These are phyloP conservation scores for Eucalyptus viminalis DNA, from an alignment of 345 rosid genomes.

Conservation along the genomic window DNA sequence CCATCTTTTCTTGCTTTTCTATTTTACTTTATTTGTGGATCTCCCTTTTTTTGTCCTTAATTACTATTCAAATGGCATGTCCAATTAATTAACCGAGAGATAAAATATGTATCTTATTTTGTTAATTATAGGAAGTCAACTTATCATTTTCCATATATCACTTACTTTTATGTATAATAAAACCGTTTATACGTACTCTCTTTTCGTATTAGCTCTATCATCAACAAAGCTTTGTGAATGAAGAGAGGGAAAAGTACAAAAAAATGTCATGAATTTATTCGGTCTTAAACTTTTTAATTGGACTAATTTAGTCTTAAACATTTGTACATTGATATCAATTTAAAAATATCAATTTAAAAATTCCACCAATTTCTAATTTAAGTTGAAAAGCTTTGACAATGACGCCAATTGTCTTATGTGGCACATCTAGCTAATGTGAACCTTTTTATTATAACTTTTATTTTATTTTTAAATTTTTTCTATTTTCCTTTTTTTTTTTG, in stretches of 20 bases:
- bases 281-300: too few relatives aligned
- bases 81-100: neutral
- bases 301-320: too few relatives aligned
- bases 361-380: too few relatives aligned
- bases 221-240: neutral
- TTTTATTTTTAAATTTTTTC: too few relatives aligned
- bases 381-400: neutral
- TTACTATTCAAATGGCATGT: neutral
- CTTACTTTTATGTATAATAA: neutral
- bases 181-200: neutral
- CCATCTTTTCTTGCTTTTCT: neutral
- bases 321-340: too few relatives aligned
- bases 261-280: too few relatives aligned
- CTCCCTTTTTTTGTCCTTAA: neutral
- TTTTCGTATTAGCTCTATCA: neutral
- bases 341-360: too few relatives aligned
- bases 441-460: too few relatives aligned
- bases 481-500: accelerated
- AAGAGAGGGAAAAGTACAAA: neutral
- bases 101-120: neutral
- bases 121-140: neutral
- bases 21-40: neutral
- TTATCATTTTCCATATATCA: neutral
- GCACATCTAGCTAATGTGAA: neutral
- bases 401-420: too few relatives aligned